phyloP scores from a whole-genome alignment of 257 asterid species.

The Scutellaria galericulata region DNA sequence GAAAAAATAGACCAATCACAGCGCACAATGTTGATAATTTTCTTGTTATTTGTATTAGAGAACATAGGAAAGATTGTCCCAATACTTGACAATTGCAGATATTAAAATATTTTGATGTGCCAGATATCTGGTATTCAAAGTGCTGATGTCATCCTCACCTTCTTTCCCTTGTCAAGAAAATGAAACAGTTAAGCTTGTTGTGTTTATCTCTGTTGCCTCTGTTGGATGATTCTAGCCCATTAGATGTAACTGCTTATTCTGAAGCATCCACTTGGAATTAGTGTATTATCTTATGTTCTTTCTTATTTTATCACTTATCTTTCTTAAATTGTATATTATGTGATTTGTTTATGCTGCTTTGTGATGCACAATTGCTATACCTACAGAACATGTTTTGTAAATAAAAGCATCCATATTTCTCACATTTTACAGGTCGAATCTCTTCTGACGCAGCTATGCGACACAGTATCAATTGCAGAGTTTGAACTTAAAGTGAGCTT shows the following conservation, averaged over 20 bases:
- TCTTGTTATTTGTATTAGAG: conserved; percentile 18
- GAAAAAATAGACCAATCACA: conserved; percentile 17
- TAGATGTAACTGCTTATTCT: background rate
- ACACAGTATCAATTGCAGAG: conserved; percentile 81
- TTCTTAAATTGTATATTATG: conserved; percentile 1
- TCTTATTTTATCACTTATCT: too few relatives aligned
- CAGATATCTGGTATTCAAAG: background rate
- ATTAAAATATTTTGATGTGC: background rate
- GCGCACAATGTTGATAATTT: background rate
- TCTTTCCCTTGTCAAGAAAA: background rate
- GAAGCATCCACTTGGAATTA: background rate
- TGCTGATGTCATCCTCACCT: background rate
- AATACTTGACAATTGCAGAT: background rate
- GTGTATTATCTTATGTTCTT: background rate
- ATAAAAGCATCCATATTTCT: conserved; percentile 12
- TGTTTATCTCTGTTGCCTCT: background rate
- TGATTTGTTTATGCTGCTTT: conserved; percentile 8
- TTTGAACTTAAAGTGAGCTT: conserved; percentile 75
- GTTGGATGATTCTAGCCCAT: background rate
- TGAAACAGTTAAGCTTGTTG: background rate
- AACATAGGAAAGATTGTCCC: conserved; percentile 16
- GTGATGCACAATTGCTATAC: background rate
- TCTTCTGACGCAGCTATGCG: conserved; percentile 68
- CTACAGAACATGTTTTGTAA: conserved; percentile 14
- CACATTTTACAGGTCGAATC: conserved; percentile 72